Percentiles rank a stretch among this genome's conserved stretches.
These are phyloP conservation scores for Mycosarcoma maydis DNA, from an alignment of 1,284 basidiomycete genomes.

Conservation along the genomic window DNA sequence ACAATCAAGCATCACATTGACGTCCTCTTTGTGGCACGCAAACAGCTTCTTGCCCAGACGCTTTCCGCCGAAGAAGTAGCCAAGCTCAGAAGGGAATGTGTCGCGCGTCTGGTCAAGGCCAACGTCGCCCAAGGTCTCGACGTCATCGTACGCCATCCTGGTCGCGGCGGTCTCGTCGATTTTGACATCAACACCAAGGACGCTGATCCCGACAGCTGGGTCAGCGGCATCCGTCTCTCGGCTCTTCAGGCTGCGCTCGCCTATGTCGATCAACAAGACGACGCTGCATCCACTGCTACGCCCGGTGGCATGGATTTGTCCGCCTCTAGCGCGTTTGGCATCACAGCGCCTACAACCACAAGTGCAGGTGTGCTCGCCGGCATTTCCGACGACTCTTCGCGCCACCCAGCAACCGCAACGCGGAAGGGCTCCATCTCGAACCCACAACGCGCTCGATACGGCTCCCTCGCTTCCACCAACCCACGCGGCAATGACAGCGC, in stretches of 20 bases:
- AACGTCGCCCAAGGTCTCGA: constrained; percentile 92
- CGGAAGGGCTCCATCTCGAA: constrained; percentile 18
- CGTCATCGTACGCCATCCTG: constrained; percentile 92
- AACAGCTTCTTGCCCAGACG: constrained; percentile 86
- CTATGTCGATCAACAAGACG: constrained; percentile 58
- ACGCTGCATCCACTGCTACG: constrained; percentile 10
- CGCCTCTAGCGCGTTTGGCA: constrained; percentile 56
- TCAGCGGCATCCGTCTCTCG: constrained; percentile 64
- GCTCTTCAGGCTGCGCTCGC: constrained; percentile 66
- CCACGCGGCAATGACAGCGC: constrained; percentile 4
- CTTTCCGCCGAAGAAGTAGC: constrained; percentile 87
- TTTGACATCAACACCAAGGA: constrained; percentile 56
- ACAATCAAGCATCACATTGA: constrained; percentile 89
- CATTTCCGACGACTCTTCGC: constrained; percentile 20
- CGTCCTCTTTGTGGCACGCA: constrained; percentile 84
- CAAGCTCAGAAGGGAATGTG: constrained; percentile 84
- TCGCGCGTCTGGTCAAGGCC: constrained; percentile 84
- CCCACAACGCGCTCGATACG: neutral
- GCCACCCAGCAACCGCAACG: constrained; percentile 5
- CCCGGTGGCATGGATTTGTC: constrained; percentile 49
- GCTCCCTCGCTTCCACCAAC: constrained; percentile 5
- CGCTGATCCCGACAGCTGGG: constrained; percentile 58
- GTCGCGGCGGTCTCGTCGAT: constrained; percentile 85
- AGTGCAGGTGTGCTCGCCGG: constrained; percentile 50
- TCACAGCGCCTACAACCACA: constrained; percentile 46